A percentile compares a stretch with the other conserved stretches of the same genome.
Conservation (phyloP, 169 alveolate species). For the Eimeria zaria region DNA sequence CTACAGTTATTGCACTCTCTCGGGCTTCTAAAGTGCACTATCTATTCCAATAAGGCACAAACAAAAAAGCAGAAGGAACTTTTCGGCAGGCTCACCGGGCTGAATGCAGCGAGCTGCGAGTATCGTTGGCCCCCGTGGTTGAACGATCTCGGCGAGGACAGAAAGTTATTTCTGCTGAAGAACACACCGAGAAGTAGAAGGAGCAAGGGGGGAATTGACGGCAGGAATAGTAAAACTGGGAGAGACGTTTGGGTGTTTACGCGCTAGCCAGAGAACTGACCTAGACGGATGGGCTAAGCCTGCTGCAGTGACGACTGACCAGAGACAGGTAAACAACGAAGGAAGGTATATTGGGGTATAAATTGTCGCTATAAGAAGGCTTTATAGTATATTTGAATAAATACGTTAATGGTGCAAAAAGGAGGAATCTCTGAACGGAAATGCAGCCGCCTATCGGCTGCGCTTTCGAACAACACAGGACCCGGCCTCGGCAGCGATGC, state of each 20-base stretch:
- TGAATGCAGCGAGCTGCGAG: slow-evolving; percentile 42
- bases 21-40: not conserved
- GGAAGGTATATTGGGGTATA: slow-evolving; percentile 10
- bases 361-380: not conserved
- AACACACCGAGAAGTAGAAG: slow-evolving; percentile 16
- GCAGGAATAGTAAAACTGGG: not conserved
- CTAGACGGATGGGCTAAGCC: not conserved
- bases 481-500: slow-evolving; percentile 30
- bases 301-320: slow-evolving; percentile 17
- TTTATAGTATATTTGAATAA: not conserved
- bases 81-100: slow-evolving; percentile 37
- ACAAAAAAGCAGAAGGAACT: not conserved
- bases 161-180: slow-evolving; percentile 37
- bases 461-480: slow-evolving; percentile 12
- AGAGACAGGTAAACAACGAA: not conserved
- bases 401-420: slow-evolving; percentile 9
- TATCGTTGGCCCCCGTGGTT: slow-evolving; percentile 36
- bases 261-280: slow-evolving; percentile 24
- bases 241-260: not conserved
- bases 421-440: slow-evolving; percentile 17
- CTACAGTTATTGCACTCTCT: not conserved
- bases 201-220: not conserved
- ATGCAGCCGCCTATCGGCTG: slow-evolving; percentile 50
- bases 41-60: not conserved
- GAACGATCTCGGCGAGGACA: not conserved